phyloP scores from a whole-genome alignment of 1,284 basidiomycete genomes.

The Tetrapyrgos nigripes region DNA sequence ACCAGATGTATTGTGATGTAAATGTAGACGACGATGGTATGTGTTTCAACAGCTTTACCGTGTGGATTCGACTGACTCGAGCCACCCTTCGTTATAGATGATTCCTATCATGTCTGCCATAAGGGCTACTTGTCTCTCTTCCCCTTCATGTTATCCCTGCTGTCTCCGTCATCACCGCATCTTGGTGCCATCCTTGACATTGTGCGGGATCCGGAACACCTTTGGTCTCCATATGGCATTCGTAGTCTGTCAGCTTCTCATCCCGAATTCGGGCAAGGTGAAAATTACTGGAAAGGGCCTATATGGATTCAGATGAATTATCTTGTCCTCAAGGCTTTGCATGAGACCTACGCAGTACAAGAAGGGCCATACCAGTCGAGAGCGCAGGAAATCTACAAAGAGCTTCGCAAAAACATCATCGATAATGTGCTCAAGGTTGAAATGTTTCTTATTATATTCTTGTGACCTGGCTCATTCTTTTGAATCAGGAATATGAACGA shows the following conservation, averaged over 20 bases:
- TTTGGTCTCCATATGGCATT: constrained; percentile 92
- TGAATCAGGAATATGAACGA: constrained; percentile 81
- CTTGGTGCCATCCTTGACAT: constrained; percentile 83
- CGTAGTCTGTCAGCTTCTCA: constrained; percentile 87
- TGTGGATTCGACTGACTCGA: neutral
- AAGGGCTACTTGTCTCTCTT: constrained; percentile 93
- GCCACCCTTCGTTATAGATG: constrained; percentile 59
- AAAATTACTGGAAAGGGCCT: constrained; percentile 97
- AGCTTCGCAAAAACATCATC: constrained; percentile 83
- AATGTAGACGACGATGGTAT: constrained; percentile 84
- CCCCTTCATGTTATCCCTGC: constrained; percentile 85
- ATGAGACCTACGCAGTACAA: constrained; percentile 81
- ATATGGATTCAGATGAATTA: constrained; percentile 99
- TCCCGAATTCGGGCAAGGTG: constrained; percentile 87
- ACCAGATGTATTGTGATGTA: constrained; percentile 93
- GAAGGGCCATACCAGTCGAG: constrained; percentile 82
- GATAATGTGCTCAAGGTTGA: constrained; percentile 84
- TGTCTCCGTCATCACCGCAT: constrained; percentile 78
- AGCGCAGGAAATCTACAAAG: constrained; percentile 80
- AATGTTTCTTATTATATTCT: constrained; percentile 17
- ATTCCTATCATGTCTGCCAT: constrained; percentile 90
- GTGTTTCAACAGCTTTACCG: constrained; percentile 16
- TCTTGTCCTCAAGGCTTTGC: constrained; percentile 78
- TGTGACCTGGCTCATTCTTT: constrained; percentile 13
- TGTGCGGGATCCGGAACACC: constrained; percentile 78